Evolutionary conservation across 2,329 filamentous ascomycete genomes (phyloP), one percentile per base, ranked within the genome.

Genomic region (Hypoxylon sp.): DNA sequence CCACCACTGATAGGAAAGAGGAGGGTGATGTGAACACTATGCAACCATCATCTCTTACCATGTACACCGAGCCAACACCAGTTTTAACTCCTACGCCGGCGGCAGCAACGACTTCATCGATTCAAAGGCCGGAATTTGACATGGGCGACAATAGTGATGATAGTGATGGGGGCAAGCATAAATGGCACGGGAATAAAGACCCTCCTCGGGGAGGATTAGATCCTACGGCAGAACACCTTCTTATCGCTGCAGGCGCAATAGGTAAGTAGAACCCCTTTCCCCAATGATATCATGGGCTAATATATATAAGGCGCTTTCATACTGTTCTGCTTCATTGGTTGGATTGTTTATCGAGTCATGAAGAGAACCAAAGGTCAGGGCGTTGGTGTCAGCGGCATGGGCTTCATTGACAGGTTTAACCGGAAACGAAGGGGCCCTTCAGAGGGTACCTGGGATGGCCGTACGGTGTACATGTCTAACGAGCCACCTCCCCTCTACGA

Each of bases 301-400:
- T 10, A 51, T 46, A 34, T 56, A 0, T 9, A 10, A 84, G 84
- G 81, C 28, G 79, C 78, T 5, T 83, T 84, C 53, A 80, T 86
- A 19, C 72, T 84, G 28, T 64, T 84, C 7, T 82, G 80, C 57
- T 82, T 84, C 64, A 63, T 85, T 23, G 71, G 72, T 6, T 86
- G 82, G 83, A 75, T 85, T 23, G 73, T 82, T 4, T 84, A 80
- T 76, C 79, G 81, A n/a, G 75, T 76, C 10, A 53, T 78, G 48
- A 78, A 78, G 61, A 80, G 78, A 68, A 73, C 77, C 6, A 79
- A 74, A 55, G 71, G 71, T 30, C 63, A 65, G 9, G 36, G 66
- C 11, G 23, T 60, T 11, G 53, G 52, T 17, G 48, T 25, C 7
- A 59, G 43, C 11, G 45, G 58, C 17, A 55, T 55, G 43, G 68